A percentile compares a stretch with the other conserved stretches of the same genome.
Evolutionary conservation across 192 early-diverging fungal species (phyloP).

Genomic region (Spizellomyces sp.): DNA sequence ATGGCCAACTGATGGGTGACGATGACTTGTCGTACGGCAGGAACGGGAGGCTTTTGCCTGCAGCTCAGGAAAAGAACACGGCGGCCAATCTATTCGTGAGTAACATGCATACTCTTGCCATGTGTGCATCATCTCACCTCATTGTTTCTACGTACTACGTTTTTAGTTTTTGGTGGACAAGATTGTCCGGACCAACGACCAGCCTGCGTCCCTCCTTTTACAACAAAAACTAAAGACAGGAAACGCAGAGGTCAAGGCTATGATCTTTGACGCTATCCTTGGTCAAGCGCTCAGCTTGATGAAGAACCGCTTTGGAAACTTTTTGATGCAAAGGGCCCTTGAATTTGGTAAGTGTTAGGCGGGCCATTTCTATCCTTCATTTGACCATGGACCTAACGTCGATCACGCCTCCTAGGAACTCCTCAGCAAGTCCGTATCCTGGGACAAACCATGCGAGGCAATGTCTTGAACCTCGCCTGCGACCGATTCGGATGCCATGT

Average conservation of each 20-base stretch:
- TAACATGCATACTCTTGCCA: not conserved
- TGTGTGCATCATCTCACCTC: not conserved
- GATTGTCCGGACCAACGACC: slow-evolving; percentile 72
- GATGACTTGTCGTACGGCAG: slow-evolving; percentile 12
- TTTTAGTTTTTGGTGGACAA: slow-evolving; percentile 64
- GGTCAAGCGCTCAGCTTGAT: slow-evolving; percentile 59
- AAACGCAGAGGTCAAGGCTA: slow-evolving; percentile 50
- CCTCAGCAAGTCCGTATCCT: slow-evolving; percentile 59
- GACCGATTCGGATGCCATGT: slow-evolving; percentile 82
- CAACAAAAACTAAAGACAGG: slow-evolving; percentile 71
- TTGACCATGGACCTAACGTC: not conserved
- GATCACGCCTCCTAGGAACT: slow-evolving; percentile 37
- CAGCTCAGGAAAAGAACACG: slow-evolving; percentile 22
- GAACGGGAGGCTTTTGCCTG: slow-evolving; percentile 16
- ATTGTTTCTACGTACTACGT: not conserved
- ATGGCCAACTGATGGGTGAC: slow-evolving; percentile 6
- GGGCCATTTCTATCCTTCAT: not conserved
- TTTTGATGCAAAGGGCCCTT: slow-evolving; percentile 70
- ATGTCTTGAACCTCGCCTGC: slow-evolving; percentile 63
- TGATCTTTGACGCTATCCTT: slow-evolving; percentile 65
- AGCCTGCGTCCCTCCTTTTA: slow-evolving; percentile 70
- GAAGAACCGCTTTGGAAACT: slow-evolving; percentile 80
- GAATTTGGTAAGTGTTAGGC: slow-evolving; percentile 42
- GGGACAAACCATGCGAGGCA: slow-evolving; percentile 61
- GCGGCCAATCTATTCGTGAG: slow-evolving; percentile 34